These are phyloP conservation scores for Aegle marmelos DNA, from an alignment of 345 rosid species.

Conservation along the genomic window DNA sequence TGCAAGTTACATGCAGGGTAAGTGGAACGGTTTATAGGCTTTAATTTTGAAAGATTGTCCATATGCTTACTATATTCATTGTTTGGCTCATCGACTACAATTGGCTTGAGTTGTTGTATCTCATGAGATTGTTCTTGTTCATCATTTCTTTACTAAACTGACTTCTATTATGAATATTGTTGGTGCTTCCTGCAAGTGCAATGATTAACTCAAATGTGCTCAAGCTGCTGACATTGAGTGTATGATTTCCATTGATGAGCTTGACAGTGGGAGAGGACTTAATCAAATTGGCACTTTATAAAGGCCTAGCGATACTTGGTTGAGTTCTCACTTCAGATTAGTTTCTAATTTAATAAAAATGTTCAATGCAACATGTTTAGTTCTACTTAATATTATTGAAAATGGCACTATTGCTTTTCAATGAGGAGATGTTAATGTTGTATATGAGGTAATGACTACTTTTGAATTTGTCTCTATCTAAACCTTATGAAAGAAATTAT, in stretches of 20 bases:
- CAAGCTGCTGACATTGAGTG: not conserved
- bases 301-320: not conserved
- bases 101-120: conserved; percentile 4
- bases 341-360: not conserved
- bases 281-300: not conserved
- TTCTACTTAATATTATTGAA: not conserved
- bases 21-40: too few species aligned
- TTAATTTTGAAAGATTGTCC: not conserved
- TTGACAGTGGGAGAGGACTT: not conserved
- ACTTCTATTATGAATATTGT: not conserved
- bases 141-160: not conserved
- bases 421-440: not conserved
- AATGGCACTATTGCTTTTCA: not conserved
- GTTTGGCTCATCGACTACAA: conserved; percentile 8
- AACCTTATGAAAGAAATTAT: not conserved
- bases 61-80: conserved; percentile 5
- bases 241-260: not conserved
- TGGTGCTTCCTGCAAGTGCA: not conserved
- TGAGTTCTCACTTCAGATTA: not conserved
- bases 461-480: not conserved
- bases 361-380: not conserved
- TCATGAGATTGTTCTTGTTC: not conserved
- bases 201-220: not conserved
- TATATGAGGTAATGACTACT: not conserved
- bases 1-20: too few species aligned